phyloP scores from a whole-genome alignment of 306 rosid species.

The Coriaria nepalensis region DNA sequence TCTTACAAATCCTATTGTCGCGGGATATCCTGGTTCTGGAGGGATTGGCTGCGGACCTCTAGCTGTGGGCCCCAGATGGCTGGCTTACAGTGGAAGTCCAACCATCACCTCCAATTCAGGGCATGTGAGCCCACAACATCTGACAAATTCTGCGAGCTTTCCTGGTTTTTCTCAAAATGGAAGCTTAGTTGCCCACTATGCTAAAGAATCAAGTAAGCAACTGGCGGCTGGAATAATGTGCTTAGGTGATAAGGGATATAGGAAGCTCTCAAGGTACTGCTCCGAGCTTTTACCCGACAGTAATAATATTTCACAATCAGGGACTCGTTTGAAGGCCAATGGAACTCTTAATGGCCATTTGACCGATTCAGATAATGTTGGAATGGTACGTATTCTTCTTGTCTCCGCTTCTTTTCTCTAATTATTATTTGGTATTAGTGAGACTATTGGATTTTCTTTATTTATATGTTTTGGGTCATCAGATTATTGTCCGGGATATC shows the following conservation, averaged over 20 bases:
- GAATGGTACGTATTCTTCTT: conserved; percentile 56
- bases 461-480: conserved; percentile 16
- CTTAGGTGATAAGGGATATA: conserved; percentile 88
- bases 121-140: conserved; percentile 63
- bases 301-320: conserved; percentile 40
- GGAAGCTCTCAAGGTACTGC: conserved; percentile 78
- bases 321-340: conserved; percentile 36
- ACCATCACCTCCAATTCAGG: conserved; percentile 37
- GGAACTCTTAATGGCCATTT: conserved; percentile 49
- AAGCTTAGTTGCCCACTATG: conserved; percentile 82
- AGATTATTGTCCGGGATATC: conserved; percentile 86
- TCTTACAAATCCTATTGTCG: conserved; percentile 62
- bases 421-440: background rate
- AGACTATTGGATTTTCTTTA: background rate
- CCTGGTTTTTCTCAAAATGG: conserved; percentile 74
- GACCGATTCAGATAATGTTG: conserved; percentile 51
- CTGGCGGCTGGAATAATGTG: conserved; percentile 81
- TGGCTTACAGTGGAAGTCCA: conserved; percentile 88
- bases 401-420: background rate
- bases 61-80: conserved; percentile 91
- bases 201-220: conserved; percentile 94
- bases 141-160: conserved; percentile 56
- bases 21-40: conserved; percentile 52
- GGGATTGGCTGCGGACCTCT: conserved; percentile 86
- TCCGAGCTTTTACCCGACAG: conserved; percentile 60